Evolutionary conservation across 2,329 filamentous ascomycete species (phyloP).

Genomic region (Gaeumannomyces sp.): DNA sequence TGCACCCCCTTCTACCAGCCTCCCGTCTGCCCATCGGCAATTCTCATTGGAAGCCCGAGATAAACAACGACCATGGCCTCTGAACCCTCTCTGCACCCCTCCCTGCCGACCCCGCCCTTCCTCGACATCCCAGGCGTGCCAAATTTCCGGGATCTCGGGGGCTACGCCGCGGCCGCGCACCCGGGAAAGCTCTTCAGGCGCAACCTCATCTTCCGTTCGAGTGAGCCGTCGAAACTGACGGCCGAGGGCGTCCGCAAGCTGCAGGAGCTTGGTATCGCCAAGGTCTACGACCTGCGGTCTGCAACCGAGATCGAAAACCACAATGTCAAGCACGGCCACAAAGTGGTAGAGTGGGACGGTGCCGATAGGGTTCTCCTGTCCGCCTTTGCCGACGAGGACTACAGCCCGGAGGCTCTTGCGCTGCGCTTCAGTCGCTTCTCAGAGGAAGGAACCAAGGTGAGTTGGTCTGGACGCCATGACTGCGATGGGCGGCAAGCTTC

Average conservation of each 20-base stretch:
- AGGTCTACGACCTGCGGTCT: constrained; percentile 65
- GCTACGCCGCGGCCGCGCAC: constrained; percentile 38
- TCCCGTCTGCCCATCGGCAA: background rate
- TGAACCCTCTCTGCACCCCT: background rate
- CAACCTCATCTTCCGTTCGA: constrained; percentile 57
- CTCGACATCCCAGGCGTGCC: constrained; percentile 48
- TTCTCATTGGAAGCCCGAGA: background rate
- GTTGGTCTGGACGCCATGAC: constrained; percentile 9
- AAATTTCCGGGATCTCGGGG: constrained; percentile 65
- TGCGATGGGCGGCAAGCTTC: background rate
- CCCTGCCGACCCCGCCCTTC: constrained; percentile 38
- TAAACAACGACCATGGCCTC: background rate
- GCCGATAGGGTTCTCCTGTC: constrained; percentile 54
- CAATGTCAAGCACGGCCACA: constrained; percentile 23
- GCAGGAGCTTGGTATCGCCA: constrained; percentile 50
- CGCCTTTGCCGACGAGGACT: constrained; percentile 57
- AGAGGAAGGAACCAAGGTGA: constrained; percentile 38
- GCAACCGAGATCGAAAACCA: constrained; percentile 48
- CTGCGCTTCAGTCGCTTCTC: constrained; percentile 55
- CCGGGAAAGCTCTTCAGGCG: constrained; percentile 9
- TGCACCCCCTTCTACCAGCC: too few species aligned
- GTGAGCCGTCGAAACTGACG: constrained; percentile 56
- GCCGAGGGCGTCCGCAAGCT: constrained; percentile 46
- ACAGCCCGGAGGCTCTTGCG: constrained; percentile 57
- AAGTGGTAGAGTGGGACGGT: constrained; percentile 41